Conservation (phyloP, 805 yeast species). For the Hanseniaspora valbyensis region DNA sequence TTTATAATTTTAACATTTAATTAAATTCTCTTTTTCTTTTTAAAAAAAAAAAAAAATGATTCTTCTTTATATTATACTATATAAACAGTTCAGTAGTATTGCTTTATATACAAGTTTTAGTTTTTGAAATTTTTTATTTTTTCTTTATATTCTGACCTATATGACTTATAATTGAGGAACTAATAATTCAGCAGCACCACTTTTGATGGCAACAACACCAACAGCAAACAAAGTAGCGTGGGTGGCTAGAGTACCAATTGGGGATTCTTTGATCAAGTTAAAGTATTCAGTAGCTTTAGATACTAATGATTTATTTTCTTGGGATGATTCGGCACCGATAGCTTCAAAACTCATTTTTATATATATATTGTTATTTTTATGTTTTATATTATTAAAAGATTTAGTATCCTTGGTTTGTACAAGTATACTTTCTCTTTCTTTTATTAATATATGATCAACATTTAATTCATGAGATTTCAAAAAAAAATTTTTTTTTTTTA, state of each 20-base stretch:
- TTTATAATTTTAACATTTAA: too few relatives aligned
- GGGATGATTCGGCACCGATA: conserved; percentile 6
- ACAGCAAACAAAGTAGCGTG: conserved; percentile 56
- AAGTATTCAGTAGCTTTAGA: conserved; percentile 21
- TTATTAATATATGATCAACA: too few relatives aligned
- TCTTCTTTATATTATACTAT: too few relatives aligned
- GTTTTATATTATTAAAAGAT: too few relatives aligned
- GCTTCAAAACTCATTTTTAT: conserved; percentile 14
- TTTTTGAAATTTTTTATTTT: not conserved
- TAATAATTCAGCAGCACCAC: conserved; percentile 69
- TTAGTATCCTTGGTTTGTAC: too few relatives aligned
- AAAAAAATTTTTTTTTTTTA: too few relatives aligned
- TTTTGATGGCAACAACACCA: conserved; percentile 67
- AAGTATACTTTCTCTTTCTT: too few relatives aligned
- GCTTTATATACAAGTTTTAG: not conserved
- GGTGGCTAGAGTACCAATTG: conserved; percentile 52
- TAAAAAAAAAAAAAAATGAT: too few relatives aligned
- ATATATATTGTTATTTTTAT: too few relatives aligned
- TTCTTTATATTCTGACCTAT: not conserved
- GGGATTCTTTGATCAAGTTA: conserved; percentile 49
- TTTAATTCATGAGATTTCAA: too few relatives aligned
- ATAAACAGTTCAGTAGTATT: not conserved
- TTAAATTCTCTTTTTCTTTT: too few relatives aligned
- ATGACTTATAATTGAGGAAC: conserved; percentile 49
- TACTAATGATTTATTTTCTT: conserved; percentile 7